Base-by-base conservation (phyloP, 2,329 filamentous ascomycete genomes). In the Aspergillus clavatus region DNA sequence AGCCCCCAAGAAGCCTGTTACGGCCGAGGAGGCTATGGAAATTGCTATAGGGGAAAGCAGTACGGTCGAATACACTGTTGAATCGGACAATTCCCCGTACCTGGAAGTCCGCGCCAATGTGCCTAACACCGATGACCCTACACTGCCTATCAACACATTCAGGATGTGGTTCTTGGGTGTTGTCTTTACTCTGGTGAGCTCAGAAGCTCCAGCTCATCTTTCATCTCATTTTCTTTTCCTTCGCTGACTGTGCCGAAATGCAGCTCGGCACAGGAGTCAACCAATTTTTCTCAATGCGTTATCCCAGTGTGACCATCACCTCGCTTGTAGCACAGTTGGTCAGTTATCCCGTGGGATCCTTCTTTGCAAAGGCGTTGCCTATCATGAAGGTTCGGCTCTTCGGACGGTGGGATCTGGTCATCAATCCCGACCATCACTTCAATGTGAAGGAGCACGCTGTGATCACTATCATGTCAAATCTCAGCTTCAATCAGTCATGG, bases 401-500 rank as follows among this genome's bases (percentile, higher is more conserved):
- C 41, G 49, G 54, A 3, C 43, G 39, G 29, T 33, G 29, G 42
- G 45, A 53, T 10, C 48, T 57, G 16, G 42, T 46, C 0, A 57
- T 71, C 26, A 75, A 74, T 45, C 71, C 71, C 0, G 71, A 72
- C 38, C 62, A 61, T 33, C 61, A 62, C 44, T 74, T 73, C 59
- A 74, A 73, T 50, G 65, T 72, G 52, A 74, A 74, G 47, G 72
- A 74, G 37, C 72, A 74, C 40, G 65, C 69, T 1, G 51, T 74
- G 14, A 65, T 73, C 16, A 70, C 70, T 21, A 70, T 74, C 50
- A 74, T 75, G 71, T 67, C 65, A 33, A 76, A 75, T 43, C 66
- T 74, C 12, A 69, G 67, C 10, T 74, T 74, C 50, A 71, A 69
- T 4, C 70, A 51, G 21, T 57, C 54, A 21, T 57, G 54, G 54